These are phyloP conservation scores for Zygotorulaspora sp. DNA, from an alignment of 805 yeast species.

Conservation along the genomic window DNA sequence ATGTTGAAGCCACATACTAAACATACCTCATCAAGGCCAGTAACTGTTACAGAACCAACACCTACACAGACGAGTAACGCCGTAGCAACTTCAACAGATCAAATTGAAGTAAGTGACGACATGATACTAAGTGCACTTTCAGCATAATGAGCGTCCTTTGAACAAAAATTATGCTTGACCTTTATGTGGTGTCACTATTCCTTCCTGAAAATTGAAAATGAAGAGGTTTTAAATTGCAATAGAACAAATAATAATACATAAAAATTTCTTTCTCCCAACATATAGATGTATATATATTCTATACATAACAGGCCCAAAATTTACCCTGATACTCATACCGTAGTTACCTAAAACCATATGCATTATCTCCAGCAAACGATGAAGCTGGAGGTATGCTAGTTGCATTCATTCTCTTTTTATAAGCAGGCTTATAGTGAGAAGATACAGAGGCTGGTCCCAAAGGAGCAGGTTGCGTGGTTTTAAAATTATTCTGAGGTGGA, in stretches of 20 bases:
- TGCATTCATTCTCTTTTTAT: slow-evolving; percentile 35
- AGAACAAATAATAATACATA: too few relatives aligned
- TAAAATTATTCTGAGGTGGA: slow-evolving; percentile 5
- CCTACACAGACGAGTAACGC: neutral
- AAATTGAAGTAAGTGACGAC: slow-evolving; percentile 7
- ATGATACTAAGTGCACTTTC: neutral
- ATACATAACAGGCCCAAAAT: too few relatives aligned
- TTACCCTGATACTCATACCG: neutral
- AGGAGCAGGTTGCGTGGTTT: slow-evolving; percentile 3
- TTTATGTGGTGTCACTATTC: too few relatives aligned
- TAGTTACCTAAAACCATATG: slow-evolving; percentile 40
- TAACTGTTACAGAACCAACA: neutral
- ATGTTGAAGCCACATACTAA: slow-evolving; percentile 54
- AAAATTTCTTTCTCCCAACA: too few relatives aligned
- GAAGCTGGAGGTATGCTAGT: slow-evolving; percentile 41
- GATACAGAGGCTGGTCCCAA: slow-evolving; percentile 6
- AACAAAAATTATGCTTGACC: too few relatives aligned
- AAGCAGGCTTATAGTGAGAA: slow-evolving; percentile 37
- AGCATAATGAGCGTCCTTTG: too few relatives aligned
- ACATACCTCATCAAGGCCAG: slow-evolving; percentile 3
- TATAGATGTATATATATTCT: too few relatives aligned
- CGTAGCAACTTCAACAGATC: neutral
- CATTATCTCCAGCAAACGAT: slow-evolving; percentile 40
- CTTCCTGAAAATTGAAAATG: too few relatives aligned
- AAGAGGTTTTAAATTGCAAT: too few relatives aligned